Base-by-base conservation (phyloP, 768 basidiomycete species). In the Mycena epipterygia region DNA sequence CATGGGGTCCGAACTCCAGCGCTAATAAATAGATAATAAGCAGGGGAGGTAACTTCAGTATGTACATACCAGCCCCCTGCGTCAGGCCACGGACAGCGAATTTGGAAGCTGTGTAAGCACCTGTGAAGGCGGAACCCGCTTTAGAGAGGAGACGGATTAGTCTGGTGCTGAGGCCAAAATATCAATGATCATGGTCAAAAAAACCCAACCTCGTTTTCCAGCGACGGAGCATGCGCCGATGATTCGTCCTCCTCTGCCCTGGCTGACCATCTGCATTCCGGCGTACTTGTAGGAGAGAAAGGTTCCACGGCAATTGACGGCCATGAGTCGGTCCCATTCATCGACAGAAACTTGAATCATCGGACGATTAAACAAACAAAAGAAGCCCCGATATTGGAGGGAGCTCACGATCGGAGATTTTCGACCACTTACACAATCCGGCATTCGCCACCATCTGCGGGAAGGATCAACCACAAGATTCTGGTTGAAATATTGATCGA, bases 1-100 rank as follows among this genome's bases (percentile, higher is more conserved):
- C 74, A 49, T 78, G 51, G 48, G 68, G 42, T 16, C 68, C 74
- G 2, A 77, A 59, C 39, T 76, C 77, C 23, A 42, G 23, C 9
- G 77, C 77, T 76, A 35, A 39, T 39, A 8, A 16, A 16, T 9
- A 39, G 9, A 16, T 39, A 39, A 9, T 39, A 39, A 39, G 37
- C 16, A 8, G 16, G 37, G 9, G 37, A 8, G 8, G n/a, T 39
- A 39, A 9, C 37, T 39, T 39, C 39, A 37, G 16, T 11, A 52
- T 14, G n/a, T 27, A 14, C 65, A 21, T 7, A 67, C 65, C 65
- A 32, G 57, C 57, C 4, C 46, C 33, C 16, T 67, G 65, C 21
- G 65, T 67, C 23, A 67, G 37, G 1, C 65, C 65, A 9, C 37
- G 46, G 12, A 48, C 19, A n/a, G 46, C 19, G 8, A 48, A 48